Evolutionary conservation across 2,329 filamentous ascomycete species (phyloP), one percentile per base, ranked within the genome.

Genomic region (Neofusicoccum laricinum): DNA sequence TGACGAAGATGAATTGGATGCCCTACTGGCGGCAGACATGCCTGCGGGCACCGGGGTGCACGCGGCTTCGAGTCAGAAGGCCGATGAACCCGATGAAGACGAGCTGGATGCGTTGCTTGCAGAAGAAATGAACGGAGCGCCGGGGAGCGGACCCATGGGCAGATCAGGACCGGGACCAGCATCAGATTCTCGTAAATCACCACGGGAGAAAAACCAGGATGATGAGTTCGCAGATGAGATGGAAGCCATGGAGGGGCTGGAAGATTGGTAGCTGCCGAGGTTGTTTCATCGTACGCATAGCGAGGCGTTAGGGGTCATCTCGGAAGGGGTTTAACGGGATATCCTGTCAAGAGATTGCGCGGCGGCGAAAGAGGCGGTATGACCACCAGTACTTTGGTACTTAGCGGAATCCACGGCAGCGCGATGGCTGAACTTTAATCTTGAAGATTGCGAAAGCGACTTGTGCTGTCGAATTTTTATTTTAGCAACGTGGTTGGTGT

Each of bases 51-150:
- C 55, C 25, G 25, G 40, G 19, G 30, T 46, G 25, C 55, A 34
- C 17, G 55, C 55, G n/a, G 30, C 55, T 36, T 36, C 58, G 58
- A 61, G 58, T 61, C 58, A 50, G 40, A 25, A 40, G 15, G 43
- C 50, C 36, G 51, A 58, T 30, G 51, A 80, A 41, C 77, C 85
- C 12, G 83, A 86, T 63, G 77, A 78, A 40, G 78, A 83, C 66
- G 82, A 84, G 61, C 71, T 87, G 19, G 85, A 87, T 68, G 81
- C 81, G 34, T 73, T 87, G 32, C 76, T 88, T 61, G 82, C 80
- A 66, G 79, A 81, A 63, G 69, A 64, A 59, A 57, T 57, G 62
- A 58, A 53, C 62, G 62, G 62, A 40, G 49, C 19, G 50, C 49
- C 61, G 25, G 49, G 48, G 32, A 64, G 25, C 19, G 45, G 19